Conservation (phyloP, 345 rosid genomes). For the Geranium rotundifolium region DNA sequence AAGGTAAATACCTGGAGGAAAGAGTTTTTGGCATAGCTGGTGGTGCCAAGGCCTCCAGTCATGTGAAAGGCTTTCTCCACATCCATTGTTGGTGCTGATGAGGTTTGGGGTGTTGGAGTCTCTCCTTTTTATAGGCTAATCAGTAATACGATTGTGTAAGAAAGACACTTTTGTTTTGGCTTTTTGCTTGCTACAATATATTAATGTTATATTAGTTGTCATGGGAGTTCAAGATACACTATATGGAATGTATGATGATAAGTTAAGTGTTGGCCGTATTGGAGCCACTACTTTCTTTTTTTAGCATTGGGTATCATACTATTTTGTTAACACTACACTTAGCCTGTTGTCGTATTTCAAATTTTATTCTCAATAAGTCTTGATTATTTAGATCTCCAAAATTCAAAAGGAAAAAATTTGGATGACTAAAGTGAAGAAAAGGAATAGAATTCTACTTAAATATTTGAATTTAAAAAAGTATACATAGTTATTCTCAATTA, state of each 20-base stretch:
- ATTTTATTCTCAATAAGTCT: too few relatives aligned
- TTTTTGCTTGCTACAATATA: too few relatives aligned
- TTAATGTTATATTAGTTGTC: background rate
- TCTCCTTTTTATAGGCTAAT: background rate
- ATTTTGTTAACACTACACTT: too few relatives aligned
- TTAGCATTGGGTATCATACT: too few relatives aligned
- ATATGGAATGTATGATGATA: background rate
- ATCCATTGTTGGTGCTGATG: background rate
- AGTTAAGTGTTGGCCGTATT: background rate
- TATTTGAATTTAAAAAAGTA: too few relatives aligned
- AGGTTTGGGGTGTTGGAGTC: background rate
- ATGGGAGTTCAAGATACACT: background rate
- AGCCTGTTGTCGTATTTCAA: too few relatives aligned
- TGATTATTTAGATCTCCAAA: too few relatives aligned
- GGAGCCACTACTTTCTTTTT: background rate
- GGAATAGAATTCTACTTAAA: too few relatives aligned
- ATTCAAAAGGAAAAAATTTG: too few relatives aligned
- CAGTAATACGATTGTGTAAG: background rate
- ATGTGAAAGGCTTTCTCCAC: slow-evolving; percentile 1
- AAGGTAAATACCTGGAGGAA: background rate
- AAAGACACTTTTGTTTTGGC: too few relatives aligned
- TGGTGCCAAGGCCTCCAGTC: background rate
- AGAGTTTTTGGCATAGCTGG: background rate
- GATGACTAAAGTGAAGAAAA: too few relatives aligned
- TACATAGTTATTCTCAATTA: too few relatives aligned